phyloP scores from a whole-genome alignment of 2,329 filamentous ascomycete species.

The Pleoardoris graminearum region DNA sequence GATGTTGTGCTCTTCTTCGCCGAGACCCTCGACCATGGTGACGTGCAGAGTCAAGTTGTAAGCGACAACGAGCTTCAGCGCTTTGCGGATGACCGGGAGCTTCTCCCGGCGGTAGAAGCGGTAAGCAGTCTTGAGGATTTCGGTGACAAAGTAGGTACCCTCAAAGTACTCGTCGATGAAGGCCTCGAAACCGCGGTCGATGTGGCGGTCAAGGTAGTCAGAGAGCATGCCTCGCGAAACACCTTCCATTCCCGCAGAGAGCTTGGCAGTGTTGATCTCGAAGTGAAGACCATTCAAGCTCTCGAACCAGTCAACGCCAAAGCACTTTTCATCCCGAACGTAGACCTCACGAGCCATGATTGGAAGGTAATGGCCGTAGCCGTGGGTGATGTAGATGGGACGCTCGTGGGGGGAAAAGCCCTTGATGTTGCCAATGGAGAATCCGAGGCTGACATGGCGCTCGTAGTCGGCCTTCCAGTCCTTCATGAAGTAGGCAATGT shows the following conservation, averaged over 20 bases:
- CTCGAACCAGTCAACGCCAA: conserved; percentile 93
- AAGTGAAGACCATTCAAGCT: conserved; percentile 76
- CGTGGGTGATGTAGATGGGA: conserved; percentile 90
- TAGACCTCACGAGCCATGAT: conserved; percentile 93
- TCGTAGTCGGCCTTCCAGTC: conserved; percentile 98
- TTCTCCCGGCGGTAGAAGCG: conserved; percentile 89
- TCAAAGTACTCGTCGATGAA: conserved; percentile 97
- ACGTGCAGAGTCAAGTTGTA: conserved; percentile 96
- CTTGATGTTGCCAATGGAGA: conserved; percentile 94
- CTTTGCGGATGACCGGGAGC: conserved; percentile 88
- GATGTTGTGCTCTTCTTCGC: conserved; percentile 75
- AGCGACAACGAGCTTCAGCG: conserved; percentile 88
- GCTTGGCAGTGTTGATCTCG: conserved; percentile 82
- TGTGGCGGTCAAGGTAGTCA: conserved; percentile 93
- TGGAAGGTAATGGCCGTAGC: conserved; percentile 89
- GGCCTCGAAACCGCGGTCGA: conserved; percentile 86
- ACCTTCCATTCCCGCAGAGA: conserved; percentile 87
- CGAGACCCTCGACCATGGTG: conserved; percentile 88
- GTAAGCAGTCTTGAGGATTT: conserved; percentile 94
- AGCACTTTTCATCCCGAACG: conserved; percentile 88
- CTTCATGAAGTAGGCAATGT: conserved; percentile 98
- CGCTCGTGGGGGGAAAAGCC: conserved; percentile 68
- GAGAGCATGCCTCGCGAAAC: conserved; percentile 79
- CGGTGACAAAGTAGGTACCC: conserved; percentile 90
- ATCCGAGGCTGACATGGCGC: conserved; percentile 81